phyloP scores from a whole-genome alignment of 164 flowering plant genomes.

The Aristolochia contorta region DNA sequence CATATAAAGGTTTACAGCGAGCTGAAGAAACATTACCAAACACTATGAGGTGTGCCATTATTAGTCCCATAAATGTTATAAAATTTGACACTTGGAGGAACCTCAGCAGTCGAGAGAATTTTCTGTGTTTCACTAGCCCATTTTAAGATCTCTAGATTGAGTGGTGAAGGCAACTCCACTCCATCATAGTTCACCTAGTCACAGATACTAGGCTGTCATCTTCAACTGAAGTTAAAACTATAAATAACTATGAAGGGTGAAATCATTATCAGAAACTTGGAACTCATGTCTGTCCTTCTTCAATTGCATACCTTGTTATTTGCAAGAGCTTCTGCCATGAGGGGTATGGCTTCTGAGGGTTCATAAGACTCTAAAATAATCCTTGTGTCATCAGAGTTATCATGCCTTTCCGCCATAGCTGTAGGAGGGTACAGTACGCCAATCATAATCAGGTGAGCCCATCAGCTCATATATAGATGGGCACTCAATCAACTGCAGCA shows the following conservation, averaged over 20 bases:
- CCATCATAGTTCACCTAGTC: constrained; percentile 64
- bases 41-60: constrained; percentile 81
- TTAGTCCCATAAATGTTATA: constrained; percentile 82
- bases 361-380: constrained; percentile 58
- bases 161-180: constrained; percentile 49
- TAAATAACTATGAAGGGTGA: background rate
- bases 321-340: constrained; percentile 63
- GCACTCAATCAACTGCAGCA: constrained; percentile 87
- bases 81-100: constrained; percentile 81
- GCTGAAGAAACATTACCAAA: constrained; percentile 51
- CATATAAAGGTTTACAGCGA: background rate
- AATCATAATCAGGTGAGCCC: constrained; percentile 60
- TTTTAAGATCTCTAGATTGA: constrained; percentile 63
- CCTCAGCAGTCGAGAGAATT: constrained; percentile 51
- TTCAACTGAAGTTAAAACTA: background rate
- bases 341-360: constrained; percentile 43
- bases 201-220: background rate
- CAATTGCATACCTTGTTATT: constrained; percentile 41
- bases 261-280: background rate
- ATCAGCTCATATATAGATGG: constrained; percentile 94
- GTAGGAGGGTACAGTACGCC: constrained; percentile 68
- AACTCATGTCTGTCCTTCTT: background rate
- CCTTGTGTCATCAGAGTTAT: constrained; percentile 31
- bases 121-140: constrained; percentile 78
- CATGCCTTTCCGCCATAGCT: constrained; percentile 67